Percentiles rank a stretch among this genome's conserved stretches.
Conservation (phyloP, 305 asterid species). For the Plantago rigida region DNA sequence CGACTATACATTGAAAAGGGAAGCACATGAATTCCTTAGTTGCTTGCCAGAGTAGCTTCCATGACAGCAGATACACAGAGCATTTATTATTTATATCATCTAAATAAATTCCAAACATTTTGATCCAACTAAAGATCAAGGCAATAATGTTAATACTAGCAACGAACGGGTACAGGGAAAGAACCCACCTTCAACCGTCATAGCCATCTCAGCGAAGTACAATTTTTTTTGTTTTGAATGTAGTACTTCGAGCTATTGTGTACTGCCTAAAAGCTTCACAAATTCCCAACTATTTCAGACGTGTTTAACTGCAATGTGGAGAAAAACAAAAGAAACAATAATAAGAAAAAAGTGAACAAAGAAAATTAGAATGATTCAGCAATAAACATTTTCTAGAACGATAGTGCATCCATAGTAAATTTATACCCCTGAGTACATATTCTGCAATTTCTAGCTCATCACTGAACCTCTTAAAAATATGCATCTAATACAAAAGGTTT, state of each 20-base stretch:
- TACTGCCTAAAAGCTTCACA: slow-evolving; percentile 19
- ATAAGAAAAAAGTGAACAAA: background rate
- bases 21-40: background rate
- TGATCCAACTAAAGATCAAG: background rate
- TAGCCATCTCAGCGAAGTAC: slow-evolving; percentile 46
- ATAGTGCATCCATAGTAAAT: background rate
- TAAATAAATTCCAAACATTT: slow-evolving; percentile 1
- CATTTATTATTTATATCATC: background rate
- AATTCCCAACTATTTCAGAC: slow-evolving; percentile 12
- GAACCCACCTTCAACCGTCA: slow-evolving; percentile 69
- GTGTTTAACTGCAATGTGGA: slow-evolving; percentile 15
- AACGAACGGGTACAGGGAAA: slow-evolving; percentile 7
- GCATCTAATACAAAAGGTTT: background rate
- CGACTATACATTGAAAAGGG: background rate
- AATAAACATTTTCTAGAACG: background rate
- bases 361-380: background rate
- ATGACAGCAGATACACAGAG: background rate
- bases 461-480: background rate
- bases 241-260: slow-evolving; percentile 9
- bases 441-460: background rate
- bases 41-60: background rate
- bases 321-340: slow-evolving; percentile 2
- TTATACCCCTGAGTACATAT: background rate
- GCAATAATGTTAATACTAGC: slow-evolving; percentile 1
- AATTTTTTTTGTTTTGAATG: slow-evolving; percentile 8